Percentiles rank a stretch among this genome's conserved stretches.
Conservation (phyloP, 2,329 filamentous ascomycete species). For the Hymenoscyphus fructigenus region DNA sequence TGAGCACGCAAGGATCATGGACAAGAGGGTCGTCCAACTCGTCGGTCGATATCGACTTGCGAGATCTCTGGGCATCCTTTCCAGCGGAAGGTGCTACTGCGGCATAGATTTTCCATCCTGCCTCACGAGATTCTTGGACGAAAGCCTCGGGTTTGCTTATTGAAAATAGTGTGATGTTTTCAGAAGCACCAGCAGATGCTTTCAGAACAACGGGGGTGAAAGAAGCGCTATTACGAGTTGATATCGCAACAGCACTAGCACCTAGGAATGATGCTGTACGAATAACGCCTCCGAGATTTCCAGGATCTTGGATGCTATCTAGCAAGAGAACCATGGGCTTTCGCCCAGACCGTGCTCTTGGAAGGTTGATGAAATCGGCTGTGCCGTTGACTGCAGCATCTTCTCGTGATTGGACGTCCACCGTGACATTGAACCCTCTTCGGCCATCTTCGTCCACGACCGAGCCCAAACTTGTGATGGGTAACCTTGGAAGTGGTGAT, state of each 20-base stretch:
- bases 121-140: slow-evolving; percentile 61
- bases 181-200: slow-evolving; percentile 82
- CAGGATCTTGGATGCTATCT: slow-evolving; percentile 78
- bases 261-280: slow-evolving; percentile 90
- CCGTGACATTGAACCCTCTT: slow-evolving; percentile 55
- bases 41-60: slow-evolving; percentile 45
- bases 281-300: slow-evolving; percentile 86
- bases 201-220: slow-evolving; percentile 80
- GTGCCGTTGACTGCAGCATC: slow-evolving; percentile 72
- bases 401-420: slow-evolving; percentile 71
- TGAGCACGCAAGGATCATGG: slow-evolving; percentile 68
- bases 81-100: slow-evolving; percentile 57
- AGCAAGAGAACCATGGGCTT: slow-evolving; percentile 73
- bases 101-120: slow-evolving; percentile 83
- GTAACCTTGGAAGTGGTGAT: slow-evolving; percentile 74
- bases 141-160: slow-evolving; percentile 69
- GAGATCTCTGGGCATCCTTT: slow-evolving; percentile 31
- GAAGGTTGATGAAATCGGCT: slow-evolving; percentile 47
- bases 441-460: slow-evolving; percentile 29
- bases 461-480: slow-evolving; percentile 55
- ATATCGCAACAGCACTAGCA: slow-evolving; percentile 77
- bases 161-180: slow-evolving; percentile 72
- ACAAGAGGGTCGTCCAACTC: slow-evolving; percentile 56
- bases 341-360: slow-evolving; percentile 39
- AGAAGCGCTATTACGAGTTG: slow-evolving; percentile 69